A percentile compares a stretch with the other conserved stretches of the same genome.
Conservation (phyloP, 192 early-diverging fungal genomes). For the Linnemannia zychae region DNA sequence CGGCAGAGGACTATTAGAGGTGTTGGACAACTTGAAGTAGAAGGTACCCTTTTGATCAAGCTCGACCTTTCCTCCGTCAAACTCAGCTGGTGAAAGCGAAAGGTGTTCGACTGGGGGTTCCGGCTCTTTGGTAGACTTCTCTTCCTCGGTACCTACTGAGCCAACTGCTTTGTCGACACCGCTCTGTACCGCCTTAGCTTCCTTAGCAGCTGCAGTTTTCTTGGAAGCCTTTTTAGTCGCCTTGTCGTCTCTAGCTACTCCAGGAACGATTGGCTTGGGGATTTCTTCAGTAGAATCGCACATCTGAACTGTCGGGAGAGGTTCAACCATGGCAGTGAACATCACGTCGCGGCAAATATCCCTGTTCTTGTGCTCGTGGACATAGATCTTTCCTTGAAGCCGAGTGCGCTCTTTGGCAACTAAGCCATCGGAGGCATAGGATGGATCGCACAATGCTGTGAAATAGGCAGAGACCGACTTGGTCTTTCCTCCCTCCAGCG, state of each 20-base stretch:
- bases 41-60: slow-evolving; percentile 60
- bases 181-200: not conserved
- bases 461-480: slow-evolving; percentile 77
- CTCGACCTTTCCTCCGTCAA: slow-evolving; percentile 68
- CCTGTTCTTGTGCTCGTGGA: slow-evolving; percentile 88
- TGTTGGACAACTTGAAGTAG: slow-evolving; percentile 68
- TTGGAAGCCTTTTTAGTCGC: not conserved
- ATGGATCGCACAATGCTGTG: slow-evolving; percentile 54
- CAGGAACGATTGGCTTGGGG: not conserved
- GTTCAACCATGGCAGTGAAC: slow-evolving; percentile 70
- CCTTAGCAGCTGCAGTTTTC: not conserved
- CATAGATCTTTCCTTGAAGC: slow-evolving; percentile 70
- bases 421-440: not conserved
- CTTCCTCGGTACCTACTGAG: too few species aligned
- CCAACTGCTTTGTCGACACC: not conserved
- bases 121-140: not conserved
- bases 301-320: not conserved
- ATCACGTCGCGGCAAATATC: slow-evolving; percentile 79
- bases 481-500: slow-evolving; percentile 75
- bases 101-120: slow-evolving; percentile 42
- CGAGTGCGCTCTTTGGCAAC: slow-evolving; percentile 39
- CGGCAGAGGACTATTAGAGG: slow-evolving; percentile 25
- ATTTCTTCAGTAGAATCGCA: not conserved
- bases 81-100: slow-evolving; percentile 53
- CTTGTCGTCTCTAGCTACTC: not conserved